Base-by-base conservation (phyloP, 352 stramenopile species). In the Phytophthora pinifolia region DNA sequence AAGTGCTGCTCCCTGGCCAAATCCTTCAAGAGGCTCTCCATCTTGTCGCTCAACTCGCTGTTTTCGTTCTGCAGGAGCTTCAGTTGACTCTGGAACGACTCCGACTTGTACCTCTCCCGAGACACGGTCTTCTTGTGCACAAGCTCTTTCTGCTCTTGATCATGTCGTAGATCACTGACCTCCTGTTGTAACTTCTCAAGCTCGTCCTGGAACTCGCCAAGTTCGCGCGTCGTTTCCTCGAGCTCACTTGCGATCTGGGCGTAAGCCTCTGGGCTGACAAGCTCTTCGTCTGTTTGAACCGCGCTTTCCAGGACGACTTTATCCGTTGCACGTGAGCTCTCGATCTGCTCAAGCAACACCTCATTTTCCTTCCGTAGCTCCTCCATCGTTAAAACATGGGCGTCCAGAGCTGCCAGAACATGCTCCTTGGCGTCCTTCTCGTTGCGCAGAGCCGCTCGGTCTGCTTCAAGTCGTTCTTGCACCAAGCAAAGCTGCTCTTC, bases 61-160 rank as follows among this genome's bases (percentile, higher is more conserved):
- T 88, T 89, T 50, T 89, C 79, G 44, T 83, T 82, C 45, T 86
- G 79, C 27, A 89, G 43, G 9, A 89, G 55, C 36, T 70, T 75
- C 31, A 85, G 54, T 52, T 88, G 79, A 47, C 60, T 86, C 50
- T 88, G 76, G 54, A 89, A 89, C 3, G 79, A 83, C 48, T 89
- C 79, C 4, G 79, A 85, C 46, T 89, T 88, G 70, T 89, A 89
- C 46, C 82, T 77, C 29, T 69, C 60, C 54, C 79, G 82, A 25
- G 79, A 82, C 10, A 83, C 53, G 14, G 83, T 58, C 36, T 69
- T 79, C 54, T 79, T 82, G 54, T 83, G 85, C 33, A 76, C 79
- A 8, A 58, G 15, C 49, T 65, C 61, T 18, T 65, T 38, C 8
- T 70, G 41, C 12, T 47, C 45, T 35, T 68, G 53, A 29, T 13